Base-by-base conservation (phyloP, 805 yeast genomes). In the Candida hungchunana region DNA sequence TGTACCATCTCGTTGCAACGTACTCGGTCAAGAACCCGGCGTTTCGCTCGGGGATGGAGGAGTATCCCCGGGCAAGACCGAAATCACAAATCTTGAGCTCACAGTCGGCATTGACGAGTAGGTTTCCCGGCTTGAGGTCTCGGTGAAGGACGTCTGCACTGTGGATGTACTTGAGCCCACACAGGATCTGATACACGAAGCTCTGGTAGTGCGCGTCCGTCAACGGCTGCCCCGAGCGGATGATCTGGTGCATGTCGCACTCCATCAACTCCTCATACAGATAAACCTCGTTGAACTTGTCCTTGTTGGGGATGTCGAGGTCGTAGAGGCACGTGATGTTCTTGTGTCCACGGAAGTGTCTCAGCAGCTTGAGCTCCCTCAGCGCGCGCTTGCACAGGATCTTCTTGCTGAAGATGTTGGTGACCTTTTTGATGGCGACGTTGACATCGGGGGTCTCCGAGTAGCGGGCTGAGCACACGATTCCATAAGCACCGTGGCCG, bases 401-500 rank as follows among this genome's bases (percentile, higher is more conserved):
- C 58, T 88, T 86, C 60, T 89, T 89, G 43, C 85, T 76, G 64
- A 93, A 93, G 36, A 93, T 84, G 63, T 89, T 93, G 33, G 97
- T 90, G 50, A 93, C 90, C 58, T 93, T 93, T 62, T 93, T 93
- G 54, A 93, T 88, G 17, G 98, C 98, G 20, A 93, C 96, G 10
- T 79, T 74, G 6, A 88, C 89, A 30, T 82, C 90, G 5, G 74
- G 74, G 1, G 76, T 67, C 36, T 77, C 84, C 4, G 77, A 71
- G 58, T 88, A 89, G 49, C 79, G 76, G 13, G 98, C 98, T 1
- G 95, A 83, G 55, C 97, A 90, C 6, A 93, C 98, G 4, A 90
- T 81, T 27, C 98, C 98, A 55, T 93, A 93, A 1, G 98, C 97
- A 10, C 98, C 98, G 51, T 93, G 97, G 5, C 98, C 98, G 26